Conservation (phyloP, 2,329 filamentous ascomycete species). For the Cordyceps militaris region DNA sequence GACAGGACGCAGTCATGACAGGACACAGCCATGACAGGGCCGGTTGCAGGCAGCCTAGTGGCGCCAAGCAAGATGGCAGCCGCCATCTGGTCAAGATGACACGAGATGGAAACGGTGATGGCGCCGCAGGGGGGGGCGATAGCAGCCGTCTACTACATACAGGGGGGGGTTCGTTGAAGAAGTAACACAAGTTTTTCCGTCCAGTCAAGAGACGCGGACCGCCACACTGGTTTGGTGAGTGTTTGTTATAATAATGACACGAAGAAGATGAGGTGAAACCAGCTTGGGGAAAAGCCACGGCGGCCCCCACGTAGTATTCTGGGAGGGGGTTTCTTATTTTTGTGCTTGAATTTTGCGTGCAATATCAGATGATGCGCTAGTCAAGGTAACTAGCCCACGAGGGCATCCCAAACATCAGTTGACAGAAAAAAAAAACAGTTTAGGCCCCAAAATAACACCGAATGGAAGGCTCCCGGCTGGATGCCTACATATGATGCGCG, state of each 20-base stretch:
- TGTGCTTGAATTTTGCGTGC: too few species aligned
- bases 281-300: background rate
- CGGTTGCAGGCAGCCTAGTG: background rate
- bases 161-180: background rate
- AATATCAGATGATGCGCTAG: slow-evolving; percentile 11
- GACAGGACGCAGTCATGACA: too few species aligned
- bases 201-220: background rate
- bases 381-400: too few species aligned
- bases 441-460: background rate
- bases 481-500: background rate
- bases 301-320: slow-evolving; percentile 11
- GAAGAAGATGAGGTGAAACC: background rate
- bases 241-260: background rate
- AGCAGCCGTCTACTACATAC: background rate
- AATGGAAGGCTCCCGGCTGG: slow-evolving; percentile 6
- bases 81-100: slow-evolving; percentile 1
- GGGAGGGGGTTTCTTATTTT: too few species aligned
- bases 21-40: too few species aligned
- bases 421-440: background rate
- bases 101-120: background rate
- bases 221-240: background rate
- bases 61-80: slow-evolving; percentile 10
- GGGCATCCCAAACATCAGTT: background rate
- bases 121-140: background rate
- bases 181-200: background rate